Evolutionary conservation across 2,329 filamentous ascomycete species (phyloP).

Genomic region (Colletotrichum sp.): DNA sequence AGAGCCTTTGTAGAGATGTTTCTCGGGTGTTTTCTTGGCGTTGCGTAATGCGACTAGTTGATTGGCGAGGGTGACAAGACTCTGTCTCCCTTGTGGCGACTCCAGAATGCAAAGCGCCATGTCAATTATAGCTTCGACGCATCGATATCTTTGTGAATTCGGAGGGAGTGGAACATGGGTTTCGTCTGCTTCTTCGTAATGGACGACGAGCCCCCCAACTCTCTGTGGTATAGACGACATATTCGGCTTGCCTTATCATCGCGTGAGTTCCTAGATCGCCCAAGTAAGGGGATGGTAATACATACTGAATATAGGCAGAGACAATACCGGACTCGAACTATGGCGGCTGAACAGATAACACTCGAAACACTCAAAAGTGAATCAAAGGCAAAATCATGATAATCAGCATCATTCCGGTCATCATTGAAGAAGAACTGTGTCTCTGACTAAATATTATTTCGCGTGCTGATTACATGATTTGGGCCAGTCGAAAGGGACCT

Average conservation of each 20-base stretch:
- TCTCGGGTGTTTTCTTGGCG: neutral
- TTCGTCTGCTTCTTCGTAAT: neutral
- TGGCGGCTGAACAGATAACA: too few relatives aligned
- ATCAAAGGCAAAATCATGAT: neutral
- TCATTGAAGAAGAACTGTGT: neutral
- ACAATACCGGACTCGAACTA: too few relatives aligned
- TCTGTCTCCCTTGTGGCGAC: neutral
- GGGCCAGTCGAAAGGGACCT: neutral
- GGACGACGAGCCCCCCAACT: neutral
- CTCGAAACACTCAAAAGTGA: too few relatives aligned
- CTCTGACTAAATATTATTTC: neutral
- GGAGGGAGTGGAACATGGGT: neutral
- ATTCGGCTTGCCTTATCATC: neutral
- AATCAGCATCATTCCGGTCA: accelerated
- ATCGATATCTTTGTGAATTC: neutral
- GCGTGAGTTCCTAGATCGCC: neutral
- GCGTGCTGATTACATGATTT: neutral
- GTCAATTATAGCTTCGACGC: neutral
- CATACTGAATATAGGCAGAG: neutral
- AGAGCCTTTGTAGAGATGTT: neutral
- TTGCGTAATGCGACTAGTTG: neutral
- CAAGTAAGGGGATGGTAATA: neutral
- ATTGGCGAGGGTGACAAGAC: neutral
- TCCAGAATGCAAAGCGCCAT: neutral
- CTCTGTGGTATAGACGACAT: neutral